Evolutionary conservation across 2,329 filamentous ascomycete genomes (phyloP), one percentile per base, ranked within the genome.

Genomic region (Talaromyces funiculosus): DNA sequence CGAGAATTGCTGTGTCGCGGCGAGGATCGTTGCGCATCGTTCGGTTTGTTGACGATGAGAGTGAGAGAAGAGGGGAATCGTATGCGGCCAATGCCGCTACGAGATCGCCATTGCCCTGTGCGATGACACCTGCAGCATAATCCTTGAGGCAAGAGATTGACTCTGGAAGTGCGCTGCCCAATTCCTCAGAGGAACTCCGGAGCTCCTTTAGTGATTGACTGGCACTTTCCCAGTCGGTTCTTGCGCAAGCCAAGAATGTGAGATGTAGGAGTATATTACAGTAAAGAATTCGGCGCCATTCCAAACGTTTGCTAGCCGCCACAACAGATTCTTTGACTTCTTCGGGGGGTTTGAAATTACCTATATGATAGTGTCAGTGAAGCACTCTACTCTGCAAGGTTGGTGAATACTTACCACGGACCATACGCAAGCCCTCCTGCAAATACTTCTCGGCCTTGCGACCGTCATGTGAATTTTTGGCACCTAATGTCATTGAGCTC

Each of bases 71-170:
- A 1, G 81, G 76, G 42, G 85, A 82, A 62, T 84, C 81, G 73
- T 90, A 96, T 9, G 87, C 81, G 3, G 78, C 67, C 14, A 92
- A 76, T 3, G 93, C 92, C 2, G 78, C 76, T n/a, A 84, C 77
- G 1, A 94, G 80, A 64, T 91, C 82, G 16, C 91, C 92, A 4
- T 82, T 87, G 18, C 88, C 90, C 76, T 97, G 93, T 57, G 86
- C 80, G 66, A 91, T 88, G 7, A 90, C 83, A 0, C 89, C 92
- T 0, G 82, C 80, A 18, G 96, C 84, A 72, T 97, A 97, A 45
- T 84, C 77, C 6, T 84, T 80, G 47, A 90, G 79, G 35, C 85
- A 77, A 24, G 73, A 72, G 37, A 86, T 80, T 2, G 72, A 68
- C 14, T 74, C 72, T 2, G 75, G 68, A 22, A 75, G 68, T 9